phyloP scores from a whole-genome alignment of 768 basidiomycete species.

The Kwoniella bestiolae region DNA sequence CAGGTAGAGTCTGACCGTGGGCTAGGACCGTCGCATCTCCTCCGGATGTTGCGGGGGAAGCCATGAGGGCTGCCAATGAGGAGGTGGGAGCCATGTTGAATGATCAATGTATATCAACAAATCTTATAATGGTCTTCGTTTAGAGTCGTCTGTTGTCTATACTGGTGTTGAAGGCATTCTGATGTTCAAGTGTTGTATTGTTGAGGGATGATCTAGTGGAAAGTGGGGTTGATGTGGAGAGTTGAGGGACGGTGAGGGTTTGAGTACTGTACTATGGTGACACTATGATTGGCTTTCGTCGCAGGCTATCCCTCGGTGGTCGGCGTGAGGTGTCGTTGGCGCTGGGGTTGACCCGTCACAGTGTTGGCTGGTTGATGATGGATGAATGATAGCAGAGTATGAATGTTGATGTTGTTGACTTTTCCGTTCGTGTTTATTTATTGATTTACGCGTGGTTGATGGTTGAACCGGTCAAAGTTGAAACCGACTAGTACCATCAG shows the following conservation, averaged over 20 bases:
- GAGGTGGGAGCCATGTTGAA: constrained; percentile 35
- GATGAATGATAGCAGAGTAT: not conserved
- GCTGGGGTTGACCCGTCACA: no score
- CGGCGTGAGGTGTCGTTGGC: no score
- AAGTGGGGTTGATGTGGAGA: no score
- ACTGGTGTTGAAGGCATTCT: no score
- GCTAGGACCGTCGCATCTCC: constrained; percentile 44
- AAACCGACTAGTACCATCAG: not conserved
- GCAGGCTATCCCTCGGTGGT: no score
- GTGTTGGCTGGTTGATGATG: not conserved
- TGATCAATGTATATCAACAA: not conserved
- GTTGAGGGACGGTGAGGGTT: no score
- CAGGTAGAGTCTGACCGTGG: constrained; percentile 47
- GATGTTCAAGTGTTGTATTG: no score
- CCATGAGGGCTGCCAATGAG: constrained; percentile 38
- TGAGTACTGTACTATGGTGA: no score
- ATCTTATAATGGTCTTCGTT: not conserved
- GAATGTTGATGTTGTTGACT: not conserved
- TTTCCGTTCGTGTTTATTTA: not conserved
- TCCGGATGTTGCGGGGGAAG: constrained; percentile 35
- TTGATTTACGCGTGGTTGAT: not conserved
- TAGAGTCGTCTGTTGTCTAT: no score
- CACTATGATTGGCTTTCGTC: no score
- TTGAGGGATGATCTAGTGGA: no score
- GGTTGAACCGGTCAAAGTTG: no score